Conservation (phyloP, 2,329 filamentous ascomycete genomes). For the Arthrobotrys sphaeroides region DNA sequence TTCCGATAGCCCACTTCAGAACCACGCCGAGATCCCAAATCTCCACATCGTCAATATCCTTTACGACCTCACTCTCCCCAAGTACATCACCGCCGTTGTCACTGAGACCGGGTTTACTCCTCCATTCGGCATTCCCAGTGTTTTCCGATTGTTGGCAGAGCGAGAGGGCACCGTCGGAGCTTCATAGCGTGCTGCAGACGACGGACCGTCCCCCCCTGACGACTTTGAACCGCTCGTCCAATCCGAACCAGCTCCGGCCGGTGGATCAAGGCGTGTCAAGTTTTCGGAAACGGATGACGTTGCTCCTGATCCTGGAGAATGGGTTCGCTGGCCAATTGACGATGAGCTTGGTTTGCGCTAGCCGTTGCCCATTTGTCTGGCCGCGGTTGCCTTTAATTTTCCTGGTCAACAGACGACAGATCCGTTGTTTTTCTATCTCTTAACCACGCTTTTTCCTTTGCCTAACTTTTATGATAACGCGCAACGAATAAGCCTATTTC, state of each 20-base stretch:
- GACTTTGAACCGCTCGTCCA: conserved; percentile 15
- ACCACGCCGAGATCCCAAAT: conserved; percentile 69
- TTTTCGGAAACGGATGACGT: neutral
- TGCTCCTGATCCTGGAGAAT: neutral
- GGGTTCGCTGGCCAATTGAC: neutral
- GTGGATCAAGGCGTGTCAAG: conserved; percentile 1
- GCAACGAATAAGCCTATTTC: conserved; percentile 2
- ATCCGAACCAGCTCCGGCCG: neutral
- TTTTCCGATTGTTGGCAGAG: conserved; percentile 69
- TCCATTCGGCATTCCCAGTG: conserved; percentile 82
- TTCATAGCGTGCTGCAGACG: conserved; percentile 15
- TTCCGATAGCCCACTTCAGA: conserved; percentile 62
- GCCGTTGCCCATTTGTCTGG: neutral
- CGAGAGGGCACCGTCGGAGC: conserved; percentile 49
- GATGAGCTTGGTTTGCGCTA: neutral
- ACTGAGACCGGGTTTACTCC: conserved; percentile 90
- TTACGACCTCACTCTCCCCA: conserved; percentile 90
- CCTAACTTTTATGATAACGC: neutral
- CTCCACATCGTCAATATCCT: conserved; percentile 77
- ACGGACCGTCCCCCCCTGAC: neutral
- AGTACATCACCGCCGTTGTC: conserved; percentile 86
- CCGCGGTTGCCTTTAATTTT: neutral
- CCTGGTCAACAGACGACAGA: neutral
- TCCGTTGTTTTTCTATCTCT: neutral
- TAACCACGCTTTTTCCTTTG: neutral